Base-by-base conservation (phyloP, 495 filamentous ascomycete genomes). In the Aspergillus haitiensis region DNA sequence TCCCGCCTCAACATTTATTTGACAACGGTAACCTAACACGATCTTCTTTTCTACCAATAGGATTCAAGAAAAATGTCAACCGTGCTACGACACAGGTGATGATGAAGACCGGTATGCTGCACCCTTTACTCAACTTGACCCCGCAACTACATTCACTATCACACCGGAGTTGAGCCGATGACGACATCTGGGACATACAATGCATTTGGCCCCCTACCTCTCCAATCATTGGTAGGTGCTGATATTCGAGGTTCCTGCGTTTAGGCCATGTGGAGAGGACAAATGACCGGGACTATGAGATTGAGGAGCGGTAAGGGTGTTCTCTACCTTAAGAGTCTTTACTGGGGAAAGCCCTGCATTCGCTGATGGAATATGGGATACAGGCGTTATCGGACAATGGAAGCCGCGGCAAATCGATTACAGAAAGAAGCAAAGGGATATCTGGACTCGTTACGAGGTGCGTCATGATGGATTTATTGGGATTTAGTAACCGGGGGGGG, bases 21-120 rank as follows among this genome's bases (percentile, higher is more conserved):
- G 39, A 45, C 15, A 12, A 27, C 21, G 21, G 35, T 33, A 52
- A 42, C 11, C 54, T 61, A 37, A 68, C 53, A 52, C 21, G 34
- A 32, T 35, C 3, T 15, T 15, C 44, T 63, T 35, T 7, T 34
- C 18, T 40, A 15, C 21, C 21, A 57, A 46, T 66, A 96, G 94
- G 94, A 55, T 97, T 98, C 78, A 98, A 97, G 83, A 98, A 97
- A 73, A 95, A 93, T 83, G 92, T 96, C 81, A 94, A 94, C 80
- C 91, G 94, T 75, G 93, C 94, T 60, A 96, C 93, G 74, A 97
- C 95, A 72, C 93, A 97, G 87, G 93, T 97, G 56, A 97, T 98
- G 92, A 98, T 98, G 94, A 98, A 97, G 82, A 93, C 94, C 16
- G 91, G 88, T 91, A 69, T 62, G 79, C 68, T 16, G 3, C 21